Conservation (phyloP, 1,284 basidiomycete species). For the Puccinia triticina region DNA sequence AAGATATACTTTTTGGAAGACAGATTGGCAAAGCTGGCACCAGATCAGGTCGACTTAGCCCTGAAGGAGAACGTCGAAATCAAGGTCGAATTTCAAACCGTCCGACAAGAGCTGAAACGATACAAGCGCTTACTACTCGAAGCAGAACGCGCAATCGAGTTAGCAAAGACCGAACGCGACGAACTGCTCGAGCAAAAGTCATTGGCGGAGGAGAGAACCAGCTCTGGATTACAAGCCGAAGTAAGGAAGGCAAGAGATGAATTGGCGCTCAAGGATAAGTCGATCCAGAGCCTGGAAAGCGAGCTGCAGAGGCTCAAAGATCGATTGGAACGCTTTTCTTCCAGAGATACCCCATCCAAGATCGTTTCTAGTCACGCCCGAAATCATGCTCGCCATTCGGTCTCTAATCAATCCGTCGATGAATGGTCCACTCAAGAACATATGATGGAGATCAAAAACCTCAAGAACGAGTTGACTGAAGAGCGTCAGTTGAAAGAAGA, state of each 20-base stretch:
- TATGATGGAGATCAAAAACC: conserved; percentile 55
- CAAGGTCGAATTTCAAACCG: conserved; percentile 87
- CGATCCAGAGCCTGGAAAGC: conserved; percentile 53
- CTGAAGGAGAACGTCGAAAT: conserved; percentile 91
- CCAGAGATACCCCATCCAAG: conserved; percentile 10
- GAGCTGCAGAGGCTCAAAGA: conserved; percentile 28
- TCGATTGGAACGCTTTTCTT: conserved; percentile 49
- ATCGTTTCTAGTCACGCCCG: conserved; percentile 29
- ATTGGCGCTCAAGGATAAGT: conserved; percentile 51
- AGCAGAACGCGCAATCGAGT: conserved; percentile 75
- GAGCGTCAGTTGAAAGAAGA: conserved; percentile 67
- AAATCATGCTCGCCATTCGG: conserved; percentile 52
- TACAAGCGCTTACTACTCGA: conserved; percentile 84
- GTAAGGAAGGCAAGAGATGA: conserved; percentile 57
- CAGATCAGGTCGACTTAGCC: conserved; percentile 85
- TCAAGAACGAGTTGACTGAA: conserved; percentile 70
- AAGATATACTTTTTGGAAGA: conserved; percentile 92
- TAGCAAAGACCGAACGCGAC: conserved; percentile 67
- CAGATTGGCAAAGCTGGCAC: conserved; percentile 76
- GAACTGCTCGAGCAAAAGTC: conserved; percentile 55
- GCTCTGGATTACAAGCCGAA: conserved; percentile 55
- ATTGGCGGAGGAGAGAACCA: conserved; percentile 9
- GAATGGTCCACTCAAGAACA: conserved; percentile 2
- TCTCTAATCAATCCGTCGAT: conserved; percentile 33
- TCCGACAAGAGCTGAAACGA: conserved; percentile 88